These are phyloP conservation scores for Puccinellia tenuiflora DNA, from an alignment of 176 grass and related monocot species.

Conservation along the genomic window DNA sequence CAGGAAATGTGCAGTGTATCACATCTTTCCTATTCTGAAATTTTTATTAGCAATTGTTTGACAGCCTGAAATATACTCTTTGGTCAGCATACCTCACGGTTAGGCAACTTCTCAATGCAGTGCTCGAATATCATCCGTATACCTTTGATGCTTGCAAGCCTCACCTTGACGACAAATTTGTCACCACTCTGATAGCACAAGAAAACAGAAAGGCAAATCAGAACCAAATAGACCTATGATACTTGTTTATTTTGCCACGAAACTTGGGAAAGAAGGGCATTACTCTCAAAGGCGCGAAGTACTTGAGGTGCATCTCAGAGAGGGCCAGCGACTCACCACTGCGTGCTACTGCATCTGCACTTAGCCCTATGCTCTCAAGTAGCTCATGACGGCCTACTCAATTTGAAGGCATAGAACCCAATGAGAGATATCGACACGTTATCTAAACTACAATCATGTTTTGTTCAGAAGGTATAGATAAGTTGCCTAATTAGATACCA, in stretches of 20 bases:
- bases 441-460: not conserved
- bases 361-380: constrained; percentile 59
- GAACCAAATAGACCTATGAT: not conserved
- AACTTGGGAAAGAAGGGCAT: constrained; percentile 5
- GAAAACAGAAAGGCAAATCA: constrained; percentile 15
- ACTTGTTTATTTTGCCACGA: too few species aligned
- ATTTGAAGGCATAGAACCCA: not conserved
- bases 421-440: not conserved
- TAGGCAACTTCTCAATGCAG: constrained; percentile 70
- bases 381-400: constrained; percentile 73
- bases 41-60: not conserved
- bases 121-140: constrained; percentile 63
- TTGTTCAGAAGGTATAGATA: not conserved
- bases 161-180: constrained; percentile 79
- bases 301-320: constrained; percentile 81
- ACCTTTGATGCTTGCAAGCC: constrained; percentile 49
- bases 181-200: constrained; percentile 54
- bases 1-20: not conserved
- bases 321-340: constrained; percentile 74
- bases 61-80: not conserved
- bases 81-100: constrained; percentile 47
- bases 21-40: not conserved
- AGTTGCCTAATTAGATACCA: not conserved
- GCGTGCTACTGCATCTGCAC: constrained; percentile 66
- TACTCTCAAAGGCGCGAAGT: constrained; percentile 80